Conservation (phyloP, 1,139 yeast genomes). For the Petasospora rhodanensis region DNA sequence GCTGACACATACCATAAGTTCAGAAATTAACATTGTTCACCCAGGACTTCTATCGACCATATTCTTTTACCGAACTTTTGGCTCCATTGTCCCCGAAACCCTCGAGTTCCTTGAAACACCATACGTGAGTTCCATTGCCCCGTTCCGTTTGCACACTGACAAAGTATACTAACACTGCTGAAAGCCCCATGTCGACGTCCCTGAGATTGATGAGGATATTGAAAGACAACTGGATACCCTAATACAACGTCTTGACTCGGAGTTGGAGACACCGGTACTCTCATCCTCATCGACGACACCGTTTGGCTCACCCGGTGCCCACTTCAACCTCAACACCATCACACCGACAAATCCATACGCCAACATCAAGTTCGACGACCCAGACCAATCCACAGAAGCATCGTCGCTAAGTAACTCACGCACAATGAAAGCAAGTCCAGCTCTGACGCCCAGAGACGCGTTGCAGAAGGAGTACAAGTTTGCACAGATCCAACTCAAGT, state of each 20-base stretch:
- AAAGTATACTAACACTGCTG: not conserved
- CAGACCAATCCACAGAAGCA: constrained; percentile 10
- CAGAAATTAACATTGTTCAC: constrained; percentile 1
- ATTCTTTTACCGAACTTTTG: constrained; percentile 67
- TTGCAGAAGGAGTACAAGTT: constrained; percentile 11
- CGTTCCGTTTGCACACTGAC: too few species aligned
- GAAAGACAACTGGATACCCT: constrained; percentile 26
- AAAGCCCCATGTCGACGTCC: constrained; percentile 27
- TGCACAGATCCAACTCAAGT: constrained; percentile 30
- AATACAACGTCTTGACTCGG: constrained; percentile 20
- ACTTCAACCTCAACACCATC: constrained; percentile 10
- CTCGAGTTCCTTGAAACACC: constrained; percentile 37
- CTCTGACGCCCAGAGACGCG: constrained; percentile 5
- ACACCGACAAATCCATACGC: constrained; percentile 14
- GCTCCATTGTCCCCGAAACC: constrained; percentile 54
- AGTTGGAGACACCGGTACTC: constrained; percentile 15
- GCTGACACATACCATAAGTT: too few species aligned
- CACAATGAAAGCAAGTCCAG: constrained; percentile 6
- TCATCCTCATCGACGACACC: constrained; percentile 21
- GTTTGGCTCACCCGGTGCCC: constrained; percentile 20
- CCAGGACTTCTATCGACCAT: constrained; percentile 29
- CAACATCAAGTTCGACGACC: constrained; percentile 13
- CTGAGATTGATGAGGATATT: constrained; percentile 27
- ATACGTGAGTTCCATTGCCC: constrained; percentile 27
- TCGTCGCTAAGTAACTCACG: constrained; percentile 2